Base-by-base conservation (phyloP, 768 basidiomycete genomes). In the Suillus clintonianus region DNA sequence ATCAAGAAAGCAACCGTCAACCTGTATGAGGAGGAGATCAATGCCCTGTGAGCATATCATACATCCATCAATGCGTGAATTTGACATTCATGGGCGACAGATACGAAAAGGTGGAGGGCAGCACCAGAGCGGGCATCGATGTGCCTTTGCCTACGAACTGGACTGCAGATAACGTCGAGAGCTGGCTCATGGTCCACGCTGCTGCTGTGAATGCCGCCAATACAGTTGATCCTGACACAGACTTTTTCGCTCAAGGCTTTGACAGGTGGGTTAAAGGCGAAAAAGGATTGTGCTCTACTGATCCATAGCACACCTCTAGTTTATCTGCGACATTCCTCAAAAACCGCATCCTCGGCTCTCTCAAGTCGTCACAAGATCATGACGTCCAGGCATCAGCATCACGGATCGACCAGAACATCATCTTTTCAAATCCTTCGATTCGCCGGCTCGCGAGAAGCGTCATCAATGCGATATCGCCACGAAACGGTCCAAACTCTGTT, bases 1-100 rank as follows among this genome's bases (percentile, higher is more conserved):
- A 72, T 74, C 47, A 78, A 80, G 55, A 81, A 80, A 61, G 77
- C 75, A 5, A 75, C 80, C 1, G 59, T 83, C 42, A 68, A 60
- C 4, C 13, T 71, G 19, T 86, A 86, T 65, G 72, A 71, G 14
- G 59, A 75, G 1, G 85, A 86, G 61, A 84, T 87, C 24, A 76
- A 85, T 34, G 73, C 68, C 19, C 55, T 85, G 78, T 86, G 71
- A 64, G 75, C 10, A 9, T 51, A 53, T 22, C 39, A 24, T 58
- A 58, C n/a, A 6, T 41, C 50, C 19, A 22, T 22, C 6, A 56
- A 32, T 36, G 13, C 36, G 8, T 6, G 54, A 19, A 45, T 11
- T 27, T 63, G 7, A 24, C 14, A 24, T 17, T 36, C 8, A n/a
- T 36, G 4, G 30, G n/a, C 15, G 10, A 5, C 45, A 79, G 78